phyloP scores from a whole-genome alignment of 352 stramenopile species.

The Phytophthora cryptogea region DNA sequence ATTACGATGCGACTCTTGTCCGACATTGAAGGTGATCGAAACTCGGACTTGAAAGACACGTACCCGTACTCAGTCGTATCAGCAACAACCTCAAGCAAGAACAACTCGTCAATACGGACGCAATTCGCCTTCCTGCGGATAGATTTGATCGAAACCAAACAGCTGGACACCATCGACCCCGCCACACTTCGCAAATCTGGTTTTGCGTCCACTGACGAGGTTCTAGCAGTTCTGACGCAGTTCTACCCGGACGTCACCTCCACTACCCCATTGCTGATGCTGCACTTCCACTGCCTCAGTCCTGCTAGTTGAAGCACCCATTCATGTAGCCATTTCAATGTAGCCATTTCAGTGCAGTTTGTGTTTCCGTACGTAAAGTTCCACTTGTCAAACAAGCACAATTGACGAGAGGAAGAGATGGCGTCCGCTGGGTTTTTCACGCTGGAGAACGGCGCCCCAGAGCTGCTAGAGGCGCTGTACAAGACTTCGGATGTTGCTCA shows the following conservation, averaged over 20 bases:
- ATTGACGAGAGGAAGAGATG: constrained; percentile 24
- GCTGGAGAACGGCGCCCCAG: constrained; percentile 44
- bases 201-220: constrained; percentile 39
- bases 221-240: constrained; percentile 50
- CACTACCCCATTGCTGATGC: constrained; percentile 46
- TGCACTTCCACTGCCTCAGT: constrained; percentile 57
- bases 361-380: constrained; percentile 1
- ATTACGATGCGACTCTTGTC: constrained; percentile 73
- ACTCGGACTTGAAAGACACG: constrained; percentile 58
- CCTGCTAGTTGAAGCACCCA: neutral
- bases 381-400: constrained; percentile 6
- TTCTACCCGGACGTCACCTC: constrained; percentile 63
- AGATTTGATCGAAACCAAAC: constrained; percentile 34
- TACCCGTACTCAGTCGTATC: constrained; percentile 38
- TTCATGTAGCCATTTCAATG: constrained; percentile 16
- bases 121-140: constrained; percentile 61
- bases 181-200: constrained; percentile 49
- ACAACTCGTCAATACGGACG: constrained; percentile 6
- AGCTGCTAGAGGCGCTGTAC: constrained; percentile 55
- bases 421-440: constrained; percentile 56
- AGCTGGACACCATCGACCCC: constrained; percentile 35
- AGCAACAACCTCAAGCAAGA: constrained; percentile 33
- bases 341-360: constrained; percentile 9
- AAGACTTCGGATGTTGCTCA: constrained; percentile 19
- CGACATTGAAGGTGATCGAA: constrained; percentile 47